Evolutionary conservation across 768 basidiomycete genomes (phyloP).

Genomic region (Podaxis sp.): DNA sequence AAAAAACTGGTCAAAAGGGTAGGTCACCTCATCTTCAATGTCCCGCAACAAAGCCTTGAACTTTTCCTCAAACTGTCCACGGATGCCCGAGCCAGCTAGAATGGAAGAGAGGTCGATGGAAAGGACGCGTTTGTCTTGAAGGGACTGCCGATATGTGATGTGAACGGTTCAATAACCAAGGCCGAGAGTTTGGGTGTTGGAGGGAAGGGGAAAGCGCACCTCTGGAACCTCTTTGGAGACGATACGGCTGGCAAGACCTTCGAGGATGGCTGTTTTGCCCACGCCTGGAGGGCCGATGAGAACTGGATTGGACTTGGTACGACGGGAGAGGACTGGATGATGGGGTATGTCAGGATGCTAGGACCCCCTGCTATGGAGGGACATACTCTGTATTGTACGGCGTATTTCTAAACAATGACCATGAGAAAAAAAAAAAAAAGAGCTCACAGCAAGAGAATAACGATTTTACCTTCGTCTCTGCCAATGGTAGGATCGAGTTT

Average conservation of each 20-base stretch:
- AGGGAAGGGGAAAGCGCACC: slow-evolving; percentile 32
- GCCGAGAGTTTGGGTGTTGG: no score
- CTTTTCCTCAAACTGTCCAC: slow-evolving; percentile 91
- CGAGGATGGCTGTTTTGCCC: slow-evolving; percentile 89
- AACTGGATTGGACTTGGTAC: slow-evolving; percentile 93
- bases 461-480: slow-evolving; percentile 65
- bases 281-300: slow-evolving; percentile 86
- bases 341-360: neutral
- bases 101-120: slow-evolving; percentile 81
- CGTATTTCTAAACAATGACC: slow-evolving; percentile 58
- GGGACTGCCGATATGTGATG: slow-evolving; percentile 46
- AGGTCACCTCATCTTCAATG: slow-evolving; percentile 74
- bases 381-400: slow-evolving; percentile 83
- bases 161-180: neutral
- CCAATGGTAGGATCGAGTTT: slow-evolving; percentile 92
- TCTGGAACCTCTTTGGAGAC: slow-evolving; percentile 90
- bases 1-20: slow-evolving; percentile 17
- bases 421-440: neutral
- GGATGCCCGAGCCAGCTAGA: slow-evolving; percentile 86
- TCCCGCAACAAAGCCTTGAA: slow-evolving; percentile 89
- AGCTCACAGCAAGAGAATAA: neutral
- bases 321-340: slow-evolving; percentile 65
- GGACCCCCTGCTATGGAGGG: neutral
- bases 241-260: slow-evolving; percentile 85
- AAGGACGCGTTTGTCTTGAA: slow-evolving; percentile 84